Conservation (phyloP, 2,329 filamentous ascomycete species). For the Aspergillus niger region DNA sequence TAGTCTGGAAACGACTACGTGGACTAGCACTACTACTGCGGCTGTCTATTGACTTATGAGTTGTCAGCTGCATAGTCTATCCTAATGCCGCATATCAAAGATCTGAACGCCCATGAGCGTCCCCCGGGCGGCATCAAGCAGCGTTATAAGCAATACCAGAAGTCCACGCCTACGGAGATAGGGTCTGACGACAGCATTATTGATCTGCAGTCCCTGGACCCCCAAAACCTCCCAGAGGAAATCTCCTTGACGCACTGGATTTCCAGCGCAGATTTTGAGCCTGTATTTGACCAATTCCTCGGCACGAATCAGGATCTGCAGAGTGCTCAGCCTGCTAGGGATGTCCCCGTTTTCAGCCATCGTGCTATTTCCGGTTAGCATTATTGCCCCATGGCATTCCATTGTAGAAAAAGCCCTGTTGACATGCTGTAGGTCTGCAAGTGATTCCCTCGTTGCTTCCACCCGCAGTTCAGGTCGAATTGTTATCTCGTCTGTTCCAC, state of each 20-base stretch:
- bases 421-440: conserved; percentile 66
- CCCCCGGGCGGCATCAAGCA: conserved; percentile 70
- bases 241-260: conserved; percentile 35
- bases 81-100: conserved; percentile 36
- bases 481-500: conserved; percentile 76
- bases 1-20: background rate
- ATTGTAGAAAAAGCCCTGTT: conserved; percentile 19
- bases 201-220: conserved; percentile 51
- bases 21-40: background rate
- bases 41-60: background rate
- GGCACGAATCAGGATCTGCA: conserved; percentile 11
- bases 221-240: conserved; percentile 28
- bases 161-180: conserved; percentile 57
- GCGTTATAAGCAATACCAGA: conserved; percentile 75
- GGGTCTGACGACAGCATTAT: conserved; percentile 58
- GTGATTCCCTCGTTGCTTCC: conserved; percentile 76
- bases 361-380: conserved; percentile 41
- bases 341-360: conserved; percentile 41
- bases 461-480: conserved; percentile 63
- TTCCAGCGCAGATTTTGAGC: conserved; percentile 29
- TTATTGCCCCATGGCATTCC: conserved; percentile 8
- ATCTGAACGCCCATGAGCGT: conserved; percentile 73
- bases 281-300: conserved; percentile 37
- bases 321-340: conserved; percentile 21
- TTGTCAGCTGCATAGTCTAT: background rate